These are phyloP conservation scores for Pythium folliculosum DNA, from an alignment of 352 stramenopile genomes.

Conservation along the genomic window DNA sequence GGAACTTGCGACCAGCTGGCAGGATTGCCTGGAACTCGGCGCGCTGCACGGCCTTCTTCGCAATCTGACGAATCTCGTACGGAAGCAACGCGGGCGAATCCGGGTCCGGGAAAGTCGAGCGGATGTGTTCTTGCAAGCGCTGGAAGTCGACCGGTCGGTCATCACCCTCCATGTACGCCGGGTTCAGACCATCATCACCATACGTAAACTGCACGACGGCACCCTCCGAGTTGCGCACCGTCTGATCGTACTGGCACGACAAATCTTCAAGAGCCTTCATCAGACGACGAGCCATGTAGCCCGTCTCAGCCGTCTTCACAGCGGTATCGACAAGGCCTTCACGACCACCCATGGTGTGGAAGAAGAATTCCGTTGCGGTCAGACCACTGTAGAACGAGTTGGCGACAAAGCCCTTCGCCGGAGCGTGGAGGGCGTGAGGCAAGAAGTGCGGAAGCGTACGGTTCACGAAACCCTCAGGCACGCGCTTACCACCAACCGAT, in stretches of 20 bases:
- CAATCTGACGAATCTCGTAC: conserved; percentile 82
- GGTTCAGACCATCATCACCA: conserved; percentile 98
- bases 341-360: conserved; percentile 99
- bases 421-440: conserved; percentile 92
- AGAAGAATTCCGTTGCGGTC: conserved; percentile 99
- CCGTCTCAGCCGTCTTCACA: conserved; percentile 99
- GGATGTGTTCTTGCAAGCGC: conserved; percentile 91
- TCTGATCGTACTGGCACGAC: conserved; percentile 94
- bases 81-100: conserved; percentile 71
- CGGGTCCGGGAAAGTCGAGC: conserved; percentile 72
- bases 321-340: conserved; percentile 99
- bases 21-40: conserved; percentile 82
- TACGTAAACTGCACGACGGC: conserved; percentile 99
- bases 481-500: conserved; percentile 97
- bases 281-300: conserved; percentile 98
- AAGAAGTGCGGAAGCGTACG: conserved; percentile 97
- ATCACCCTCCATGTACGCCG: conserved; percentile 94
- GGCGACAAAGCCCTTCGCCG: conserved; percentile 99
- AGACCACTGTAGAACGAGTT: conserved; percentile 99
- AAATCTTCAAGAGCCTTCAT: conserved; percentile 99
- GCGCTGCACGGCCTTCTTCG: conserved; percentile 84
- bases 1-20: conserved; percentile 87
- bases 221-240: conserved; percentile 87
- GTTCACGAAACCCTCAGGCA: conserved; percentile 99
- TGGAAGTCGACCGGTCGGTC: conserved; percentile 97